Base-by-base conservation (phyloP, 495 filamentous ascomycete genomes). In the Cryomyces minteri region DNA sequence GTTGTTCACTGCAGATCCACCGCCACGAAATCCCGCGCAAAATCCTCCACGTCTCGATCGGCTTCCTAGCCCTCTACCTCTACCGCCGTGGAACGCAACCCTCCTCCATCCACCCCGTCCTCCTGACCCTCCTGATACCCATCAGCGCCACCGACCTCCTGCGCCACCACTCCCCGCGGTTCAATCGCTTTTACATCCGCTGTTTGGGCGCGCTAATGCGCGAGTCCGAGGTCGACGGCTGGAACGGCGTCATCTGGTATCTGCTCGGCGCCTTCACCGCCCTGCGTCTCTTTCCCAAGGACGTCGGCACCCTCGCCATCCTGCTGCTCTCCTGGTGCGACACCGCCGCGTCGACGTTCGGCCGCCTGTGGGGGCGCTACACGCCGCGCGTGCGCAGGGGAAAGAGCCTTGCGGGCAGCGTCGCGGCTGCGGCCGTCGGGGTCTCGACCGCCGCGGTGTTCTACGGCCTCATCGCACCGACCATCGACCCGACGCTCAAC, bases 171-270 rank as follows among this genome's bases (percentile, higher is more conserved):
- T 84, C 73, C 46, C 74, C 78, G 33, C 68, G 74, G 2, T 71
- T 99, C 58, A 99, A 99, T 59, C 72, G 76, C 25, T 51, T 95
- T 31, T 99, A 99, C 57, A 88, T 94, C 48, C 73, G 71, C 31
- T 74, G 73, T 33, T 55, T 94, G 14, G 90, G 90, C 32, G 83
- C 86, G 10, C 67, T 96, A 47, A 99, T 99, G 90, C 82, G 90
- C 45, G 90, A 99, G 67, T 84, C 78, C 45, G 90, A 99, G 63
- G 93, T 87, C 44, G 66, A 73, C 11, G 83, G 84, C 32, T 96
- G 81, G 67, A 99, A 99, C 58, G 90, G 90, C 37, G 88, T 95
- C 44, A 88, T 99, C 45, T 94, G 82, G 72, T 99, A 95, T 55
- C 73, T 99, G 5, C 71, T 93, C 8, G 90, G 90, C 10, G 79